Evolutionary conservation across 2,329 filamentous ascomycete genomes (phyloP).

Genomic region (Paecilomyces sp.): DNA sequence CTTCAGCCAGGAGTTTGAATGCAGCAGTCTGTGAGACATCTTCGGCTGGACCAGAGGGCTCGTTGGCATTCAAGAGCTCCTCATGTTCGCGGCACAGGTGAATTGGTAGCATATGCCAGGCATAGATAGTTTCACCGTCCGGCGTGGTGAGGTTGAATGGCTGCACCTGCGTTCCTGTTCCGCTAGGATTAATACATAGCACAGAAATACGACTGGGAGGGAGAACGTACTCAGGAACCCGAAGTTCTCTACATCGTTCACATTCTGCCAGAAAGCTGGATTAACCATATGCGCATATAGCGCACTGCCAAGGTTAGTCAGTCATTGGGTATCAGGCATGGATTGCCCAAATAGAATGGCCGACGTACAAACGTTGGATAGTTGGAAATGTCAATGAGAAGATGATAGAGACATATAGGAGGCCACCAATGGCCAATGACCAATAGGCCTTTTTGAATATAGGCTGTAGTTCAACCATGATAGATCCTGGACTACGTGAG

Average conservation of each 20-base stretch:
- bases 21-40: slow-evolving; percentile 43
- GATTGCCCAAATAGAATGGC: not conserved
- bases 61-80: slow-evolving; percentile 48
- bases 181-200: not conserved
- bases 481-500: not conserved
- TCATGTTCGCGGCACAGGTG: slow-evolving; percentile 70
- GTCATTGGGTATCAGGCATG: not conserved
- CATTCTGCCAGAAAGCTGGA: slow-evolving; percentile 62
- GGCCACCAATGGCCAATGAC: slow-evolving; percentile 52
- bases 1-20: slow-evolving; percentile 44
- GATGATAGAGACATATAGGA: slow-evolving; percentile 62
- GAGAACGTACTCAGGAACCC: slow-evolving; percentile 67
- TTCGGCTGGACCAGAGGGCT: slow-evolving; percentile 43
- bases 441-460: slow-evolving; percentile 49
- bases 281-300: slow-evolving; percentile 79
- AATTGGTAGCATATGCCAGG: slow-evolving; percentile 84
- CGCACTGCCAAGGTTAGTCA: slow-evolving; percentile 46
- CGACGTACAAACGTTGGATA: slow-evolving; percentile 71
- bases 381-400: slow-evolving; percentile 58
- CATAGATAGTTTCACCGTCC: slow-evolving; percentile 72
- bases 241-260: slow-evolving; percentile 71
- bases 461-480: slow-evolving; percentile 33
- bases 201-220: not conserved
- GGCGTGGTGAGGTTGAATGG: slow-evolving; percentile 70
- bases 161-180: slow-evolving; percentile 73